phyloP scores from a whole-genome alignment of 1,284 basidiomycete species.

The Boletellus deceptivus region DNA sequence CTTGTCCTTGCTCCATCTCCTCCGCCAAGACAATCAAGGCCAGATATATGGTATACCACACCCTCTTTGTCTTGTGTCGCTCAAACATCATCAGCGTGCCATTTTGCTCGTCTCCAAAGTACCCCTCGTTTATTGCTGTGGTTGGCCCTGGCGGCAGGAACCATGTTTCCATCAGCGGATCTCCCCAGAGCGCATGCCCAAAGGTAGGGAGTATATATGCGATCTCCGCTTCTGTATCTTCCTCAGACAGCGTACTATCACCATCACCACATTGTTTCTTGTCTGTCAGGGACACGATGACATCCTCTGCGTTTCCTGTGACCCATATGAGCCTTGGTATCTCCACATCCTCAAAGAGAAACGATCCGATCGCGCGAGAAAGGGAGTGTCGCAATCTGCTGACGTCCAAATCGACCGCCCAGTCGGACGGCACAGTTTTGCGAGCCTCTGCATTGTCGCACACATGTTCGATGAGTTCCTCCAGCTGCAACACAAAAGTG shows the following conservation, averaged over 20 bases:
- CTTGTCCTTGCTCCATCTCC: constrained; percentile 13
- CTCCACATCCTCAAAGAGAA: constrained; percentile 72
- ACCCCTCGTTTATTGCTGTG: constrained; percentile 56
- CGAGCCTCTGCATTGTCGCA: constrained; percentile 2
- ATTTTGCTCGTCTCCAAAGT: constrained; percentile 44
- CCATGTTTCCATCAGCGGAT: constrained; percentile 64
- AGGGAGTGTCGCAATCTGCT: constrained; percentile 49
- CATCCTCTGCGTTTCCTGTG: constrained; percentile 53
- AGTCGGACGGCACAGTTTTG: neutral
- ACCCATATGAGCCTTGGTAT: constrained; percentile 64
- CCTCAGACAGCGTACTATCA: neutral
- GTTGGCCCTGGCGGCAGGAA: constrained; percentile 51
- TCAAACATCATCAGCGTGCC: constrained; percentile 39
- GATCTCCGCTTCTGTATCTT: constrained; percentile 31
- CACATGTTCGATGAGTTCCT: constrained; percentile 47
- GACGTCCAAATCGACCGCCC: constrained; percentile 35
- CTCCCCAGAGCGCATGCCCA: constrained; percentile 66
- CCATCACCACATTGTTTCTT: neutral
- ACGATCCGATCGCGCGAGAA: constrained; percentile 67
- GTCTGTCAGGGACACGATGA: constrained; percentile 38
- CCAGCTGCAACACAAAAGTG: constrained; percentile 58
- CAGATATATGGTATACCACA: constrained; percentile 72
- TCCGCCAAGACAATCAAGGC: constrained; percentile 50
- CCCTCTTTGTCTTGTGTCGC: constrained; percentile 56
- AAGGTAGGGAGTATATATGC: constrained; percentile 50